Evolutionary conservation across 768 basidiomycete species (phyloP).

Genomic region (Suillus variegatus): DNA sequence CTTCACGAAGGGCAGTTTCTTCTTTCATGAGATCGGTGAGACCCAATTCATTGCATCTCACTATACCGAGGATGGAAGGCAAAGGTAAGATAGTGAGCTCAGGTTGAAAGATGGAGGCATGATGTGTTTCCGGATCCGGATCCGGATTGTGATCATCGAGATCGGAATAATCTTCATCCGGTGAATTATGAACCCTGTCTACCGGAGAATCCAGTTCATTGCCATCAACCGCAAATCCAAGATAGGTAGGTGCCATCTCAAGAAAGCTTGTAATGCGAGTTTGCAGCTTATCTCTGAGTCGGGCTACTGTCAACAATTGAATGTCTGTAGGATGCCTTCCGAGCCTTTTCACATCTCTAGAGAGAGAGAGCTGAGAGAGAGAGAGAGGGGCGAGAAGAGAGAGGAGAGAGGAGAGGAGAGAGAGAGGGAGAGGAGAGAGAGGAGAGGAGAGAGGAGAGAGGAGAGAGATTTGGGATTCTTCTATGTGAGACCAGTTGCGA

Average conservation of each 20-base stretch:
- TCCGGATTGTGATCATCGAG: not conserved
- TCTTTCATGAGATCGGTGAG: not conserved
- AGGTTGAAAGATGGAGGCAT: not conserved
- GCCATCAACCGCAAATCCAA: not conserved
- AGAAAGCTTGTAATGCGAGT: not conserved
- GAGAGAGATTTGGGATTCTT: too few relatives aligned
- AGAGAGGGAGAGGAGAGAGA: too few relatives aligned
- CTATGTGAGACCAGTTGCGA: too few relatives aligned
- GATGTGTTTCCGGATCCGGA: not conserved
- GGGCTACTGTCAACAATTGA: too few relatives aligned
- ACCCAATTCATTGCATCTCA: not conserved
- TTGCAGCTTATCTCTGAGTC: too few relatives aligned
- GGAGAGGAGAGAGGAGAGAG: too few relatives aligned
- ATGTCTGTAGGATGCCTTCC: too few relatives aligned
- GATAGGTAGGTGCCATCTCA: not conserved
- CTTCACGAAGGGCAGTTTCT: slow-evolving; percentile 11
- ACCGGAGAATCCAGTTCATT: not conserved
- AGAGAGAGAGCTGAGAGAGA: too few relatives aligned
- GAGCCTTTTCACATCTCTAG: too few relatives aligned
- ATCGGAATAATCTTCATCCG: not conserved
- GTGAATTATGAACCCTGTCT: too few relatives aligned
- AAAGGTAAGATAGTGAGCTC: not conserved
- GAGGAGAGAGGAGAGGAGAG: too few relatives aligned
- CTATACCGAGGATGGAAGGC: not conserved
- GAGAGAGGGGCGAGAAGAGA: too few relatives aligned